Conservation (phyloP, 2,329 filamentous ascomycete genomes). For the Fusarium sp. region DNA sequence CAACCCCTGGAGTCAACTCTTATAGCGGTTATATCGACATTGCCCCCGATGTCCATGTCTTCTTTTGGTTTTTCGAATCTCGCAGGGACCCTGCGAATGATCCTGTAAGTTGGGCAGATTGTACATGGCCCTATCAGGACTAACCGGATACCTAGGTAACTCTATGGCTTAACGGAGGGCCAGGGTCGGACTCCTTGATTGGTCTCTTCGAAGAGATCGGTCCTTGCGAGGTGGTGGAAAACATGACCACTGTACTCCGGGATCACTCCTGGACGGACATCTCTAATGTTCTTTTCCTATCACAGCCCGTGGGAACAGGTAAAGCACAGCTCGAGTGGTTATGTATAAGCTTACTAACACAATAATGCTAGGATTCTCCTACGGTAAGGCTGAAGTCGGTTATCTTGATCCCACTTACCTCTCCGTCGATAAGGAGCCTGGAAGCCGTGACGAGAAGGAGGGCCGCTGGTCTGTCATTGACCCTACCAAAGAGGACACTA, state of each 20-base stretch:
- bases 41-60: conserved; percentile 21
- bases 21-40: conserved; percentile 62
- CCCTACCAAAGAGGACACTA: conserved; percentile 14
- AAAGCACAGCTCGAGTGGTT: fast-evolving
- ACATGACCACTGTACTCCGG: conserved; percentile 13
- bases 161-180: conserved; percentile 71
- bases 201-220: conserved; percentile 28
- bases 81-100: conserved; percentile 33
- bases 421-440: conserved; percentile 10
- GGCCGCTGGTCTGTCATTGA: conserved; percentile 19
- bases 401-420: conserved; percentile 22
- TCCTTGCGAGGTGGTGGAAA: conserved; percentile 20
- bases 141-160: conserved; percentile 50
- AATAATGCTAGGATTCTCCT: conserved; percentile 7
- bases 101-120: background rate
- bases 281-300: conserved; percentile 22
- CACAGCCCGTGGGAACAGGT: conserved; percentile 25
- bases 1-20: conserved; percentile 25
- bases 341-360: background rate
- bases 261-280: conserved; percentile 24
- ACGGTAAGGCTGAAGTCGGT: conserved; percentile 13
- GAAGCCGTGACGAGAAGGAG: background rate
- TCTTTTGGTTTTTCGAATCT: conserved; percentile 45
- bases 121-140: no score
- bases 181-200: conserved; percentile 55